Evolutionary conservation across 495 filamentous ascomycete genomes (phyloP).

Genomic region (Penicillium malachiteum): DNA sequence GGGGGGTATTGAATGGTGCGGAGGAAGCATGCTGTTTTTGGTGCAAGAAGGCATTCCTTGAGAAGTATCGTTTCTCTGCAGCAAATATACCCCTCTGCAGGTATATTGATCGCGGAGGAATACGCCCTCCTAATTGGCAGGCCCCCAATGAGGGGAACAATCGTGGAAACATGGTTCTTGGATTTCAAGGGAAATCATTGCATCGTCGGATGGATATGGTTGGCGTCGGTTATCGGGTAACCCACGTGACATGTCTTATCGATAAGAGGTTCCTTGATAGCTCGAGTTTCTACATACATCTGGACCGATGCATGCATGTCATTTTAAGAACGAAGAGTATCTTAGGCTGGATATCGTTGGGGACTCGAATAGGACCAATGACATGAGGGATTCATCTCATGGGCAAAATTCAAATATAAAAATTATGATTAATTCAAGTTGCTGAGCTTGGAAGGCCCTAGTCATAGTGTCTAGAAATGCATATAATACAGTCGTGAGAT

Average conservation of each 20-base stretch:
- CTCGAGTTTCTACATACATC: not conserved
- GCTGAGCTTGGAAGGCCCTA: too few species aligned
- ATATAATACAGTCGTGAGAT: too few species aligned
- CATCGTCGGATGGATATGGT: conserved; percentile 10
- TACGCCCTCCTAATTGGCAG: conserved; percentile 13
- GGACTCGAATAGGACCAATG: too few species aligned
- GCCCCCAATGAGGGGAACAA: conserved; percentile 29
- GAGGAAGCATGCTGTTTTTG: conserved; percentile 30
- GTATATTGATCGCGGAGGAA: conserved; percentile 15
- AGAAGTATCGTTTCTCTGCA: conserved; percentile 37
- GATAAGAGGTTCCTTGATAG: conserved; percentile 1
- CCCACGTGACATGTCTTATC: conserved; percentile 14
- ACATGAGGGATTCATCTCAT: too few species aligned
- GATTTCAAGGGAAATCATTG: conserved; percentile 9
- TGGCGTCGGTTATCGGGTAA: conserved; percentile 5
- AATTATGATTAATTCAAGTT: too few species aligned
- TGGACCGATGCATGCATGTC: too few species aligned
- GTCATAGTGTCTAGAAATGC: too few species aligned
- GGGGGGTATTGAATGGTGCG: conserved; percentile 41
- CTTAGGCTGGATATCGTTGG: too few species aligned
- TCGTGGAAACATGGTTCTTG: conserved; percentile 36
- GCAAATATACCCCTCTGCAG: conserved; percentile 17
- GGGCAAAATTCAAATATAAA: too few species aligned
- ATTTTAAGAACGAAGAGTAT: too few species aligned
- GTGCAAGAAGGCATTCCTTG: conserved; percentile 32